Percentiles rank a stretch among this genome's conserved stretches.
These are phyloP conservation scores for Albifimbria verrucaria DNA, from an alignment of 2,329 filamentous ascomycete genomes.

Conservation along the genomic window DNA sequence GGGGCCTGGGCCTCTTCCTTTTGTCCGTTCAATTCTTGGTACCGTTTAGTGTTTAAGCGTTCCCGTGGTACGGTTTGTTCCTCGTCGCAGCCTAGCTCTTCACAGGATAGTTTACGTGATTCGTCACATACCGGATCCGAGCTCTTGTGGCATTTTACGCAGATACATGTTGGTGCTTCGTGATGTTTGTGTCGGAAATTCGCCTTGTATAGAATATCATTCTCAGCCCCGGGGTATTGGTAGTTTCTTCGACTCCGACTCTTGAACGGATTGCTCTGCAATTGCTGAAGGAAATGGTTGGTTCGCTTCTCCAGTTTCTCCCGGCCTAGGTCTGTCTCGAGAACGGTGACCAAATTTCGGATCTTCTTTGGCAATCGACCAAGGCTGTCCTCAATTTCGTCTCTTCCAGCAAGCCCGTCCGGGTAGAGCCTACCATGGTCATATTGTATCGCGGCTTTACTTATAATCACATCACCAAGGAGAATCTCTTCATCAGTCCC, in stretches of 20 bases:
- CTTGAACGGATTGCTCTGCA: conserved; percentile 3
- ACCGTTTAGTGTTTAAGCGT: conserved; percentile 9
- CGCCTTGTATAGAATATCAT: conserved; percentile 26
- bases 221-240: conserved; percentile 19
- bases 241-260: conserved; percentile 10
- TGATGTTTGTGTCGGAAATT: conserved; percentile 30
- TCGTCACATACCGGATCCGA: conserved; percentile 7
- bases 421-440: conserved; percentile 23
- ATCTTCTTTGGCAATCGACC: conserved; percentile 22
- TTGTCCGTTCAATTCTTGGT: conserved; percentile 12
- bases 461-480: conserved; percentile 29
- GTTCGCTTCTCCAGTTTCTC: conserved; percentile 6
- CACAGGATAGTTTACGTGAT: conserved; percentile 6
- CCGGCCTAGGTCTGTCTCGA: conserved; percentile 13
- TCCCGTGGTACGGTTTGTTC: conserved; percentile 26
- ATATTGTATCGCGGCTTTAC: conserved; percentile 23
- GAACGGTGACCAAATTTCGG: conserved; percentile 17
- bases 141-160: conserved; percentile 4
- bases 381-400: conserved; percentile 19
- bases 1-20: no score
- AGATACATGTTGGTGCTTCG: not conserved
- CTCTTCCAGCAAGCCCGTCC: conserved; percentile 17
- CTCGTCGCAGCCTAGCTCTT: conserved; percentile 9
- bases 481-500: conserved; percentile 14
- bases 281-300: conserved; percentile 7